Evolutionary conservation across 768 basidiomycete species (phyloP).

Genomic region (Lactarius evosmus): DNA sequence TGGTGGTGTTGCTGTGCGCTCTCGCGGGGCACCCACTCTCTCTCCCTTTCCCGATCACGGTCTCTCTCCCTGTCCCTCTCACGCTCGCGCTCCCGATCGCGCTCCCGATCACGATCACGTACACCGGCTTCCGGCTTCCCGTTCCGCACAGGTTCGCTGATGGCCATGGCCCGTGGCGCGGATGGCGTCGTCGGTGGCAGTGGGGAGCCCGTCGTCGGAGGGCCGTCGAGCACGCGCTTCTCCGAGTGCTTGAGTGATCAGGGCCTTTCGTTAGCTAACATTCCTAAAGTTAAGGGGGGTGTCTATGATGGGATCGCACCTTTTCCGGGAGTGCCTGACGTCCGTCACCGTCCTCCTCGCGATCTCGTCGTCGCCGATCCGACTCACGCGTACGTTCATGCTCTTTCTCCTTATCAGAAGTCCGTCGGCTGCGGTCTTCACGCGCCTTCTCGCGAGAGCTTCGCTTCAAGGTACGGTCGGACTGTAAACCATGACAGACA

Average conservation of each 20-base stretch:
- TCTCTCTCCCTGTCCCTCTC: slow-evolving; percentile 28
- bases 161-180: slow-evolving; percentile 69
- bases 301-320: slow-evolving; percentile 39
- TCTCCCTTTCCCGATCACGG: slow-evolving; percentile 6
- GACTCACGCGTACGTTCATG: slow-evolving; percentile 67
- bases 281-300: background rate
- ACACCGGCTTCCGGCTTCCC: slow-evolving; percentile 41
- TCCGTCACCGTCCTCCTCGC: slow-evolving; percentile 53
- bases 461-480: slow-evolving; percentile 77
- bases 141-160: slow-evolving; percentile 42
- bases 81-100: slow-evolving; percentile 43
- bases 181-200: slow-evolving; percentile 61
- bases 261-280: background rate
- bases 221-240: slow-evolving; percentile 55
- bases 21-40: slow-evolving; percentile 25
- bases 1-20: slow-evolving; percentile 20
- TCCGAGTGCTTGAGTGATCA: slow-evolving; percentile 38
- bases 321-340: slow-evolving; percentile 51
- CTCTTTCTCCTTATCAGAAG: slow-evolving; percentile 58
- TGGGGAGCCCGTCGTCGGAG: slow-evolving; percentile 34
- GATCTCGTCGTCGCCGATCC: slow-evolving; percentile 62
- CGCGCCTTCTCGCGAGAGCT: slow-evolving; percentile 73
- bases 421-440: slow-evolving; percentile 67
- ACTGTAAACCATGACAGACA: slow-evolving; percentile 38
- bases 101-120: slow-evolving; percentile 46